Evolutionary conservation across 257 asterid genomes (phyloP).

Genomic region (Scutellaria barbata): DNA sequence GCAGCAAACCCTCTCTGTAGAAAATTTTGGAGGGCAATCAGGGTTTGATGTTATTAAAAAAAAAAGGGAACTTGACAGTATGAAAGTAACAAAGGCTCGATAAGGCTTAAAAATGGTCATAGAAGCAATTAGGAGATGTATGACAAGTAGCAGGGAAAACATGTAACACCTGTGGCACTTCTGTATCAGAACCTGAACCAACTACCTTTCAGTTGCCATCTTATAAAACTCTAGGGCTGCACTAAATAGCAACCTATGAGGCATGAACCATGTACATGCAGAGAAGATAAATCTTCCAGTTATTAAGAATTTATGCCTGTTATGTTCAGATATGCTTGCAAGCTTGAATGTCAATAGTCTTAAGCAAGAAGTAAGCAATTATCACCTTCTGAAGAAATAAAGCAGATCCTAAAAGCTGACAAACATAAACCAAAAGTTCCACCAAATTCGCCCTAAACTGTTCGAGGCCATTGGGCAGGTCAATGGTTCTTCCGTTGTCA

Average conservation of each 20-base stretch:
- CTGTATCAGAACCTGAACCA: conserved; percentile 24
- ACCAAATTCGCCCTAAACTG: conserved; percentile 80
- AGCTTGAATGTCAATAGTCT: conserved; percentile 20
- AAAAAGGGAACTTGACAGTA: background rate
- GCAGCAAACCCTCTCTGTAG: background rate
- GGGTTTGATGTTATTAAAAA: background rate
- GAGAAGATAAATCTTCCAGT: background rate
- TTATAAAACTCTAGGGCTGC: conserved; percentile 4
- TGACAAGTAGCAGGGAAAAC: background rate
- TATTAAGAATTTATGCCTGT: conserved; percentile 15
- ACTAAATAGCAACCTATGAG: conserved; percentile 16
- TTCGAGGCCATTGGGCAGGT: conserved; percentile 74
- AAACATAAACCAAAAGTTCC: conserved; percentile 77
- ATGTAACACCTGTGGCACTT: conserved; percentile 1
- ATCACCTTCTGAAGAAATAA: conserved; percentile 70
- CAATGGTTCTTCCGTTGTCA: conserved; percentile 57
- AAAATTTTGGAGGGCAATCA: background rate
- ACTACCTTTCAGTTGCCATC: conserved; percentile 15
- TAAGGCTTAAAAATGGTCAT: background rate
- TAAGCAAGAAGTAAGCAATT: conserved; percentile 29
- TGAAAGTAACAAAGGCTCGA: background rate
- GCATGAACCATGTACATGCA: conserved; percentile 20
- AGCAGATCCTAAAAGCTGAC: conserved; percentile 77
- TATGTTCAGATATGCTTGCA: conserved; percentile 27
- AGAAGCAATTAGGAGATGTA: background rate